Evolutionary conservation across 1,139 yeast species (phyloP).

Genomic region (Saccharomyces pastorianus): DNA sequence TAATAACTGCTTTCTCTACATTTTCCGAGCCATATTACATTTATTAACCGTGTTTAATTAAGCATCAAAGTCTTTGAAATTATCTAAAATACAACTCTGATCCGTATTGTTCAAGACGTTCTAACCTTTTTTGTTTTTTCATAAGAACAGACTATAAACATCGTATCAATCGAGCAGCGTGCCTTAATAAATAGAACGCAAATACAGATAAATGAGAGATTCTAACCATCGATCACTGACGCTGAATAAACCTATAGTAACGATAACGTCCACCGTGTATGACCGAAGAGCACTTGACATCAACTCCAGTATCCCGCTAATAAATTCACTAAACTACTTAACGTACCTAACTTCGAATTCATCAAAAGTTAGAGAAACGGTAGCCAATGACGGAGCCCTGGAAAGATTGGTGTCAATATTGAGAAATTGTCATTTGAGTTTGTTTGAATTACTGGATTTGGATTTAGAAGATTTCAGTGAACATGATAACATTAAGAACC

Average conservation of each 20-base stretch:
- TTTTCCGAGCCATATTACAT: too few species aligned
- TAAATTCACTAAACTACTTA: constrained; percentile 82
- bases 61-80: too few species aligned
- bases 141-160: too few species aligned
- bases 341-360: constrained; percentile 81
- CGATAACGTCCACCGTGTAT: constrained; percentile 79
- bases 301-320: constrained; percentile 81
- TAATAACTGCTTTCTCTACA: too few species aligned
- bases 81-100: too few species aligned
- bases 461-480: constrained; percentile 15
- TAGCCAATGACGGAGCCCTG: constrained; percentile 84
- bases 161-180: too few species aligned
- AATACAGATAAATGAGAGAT: constrained; percentile 58
- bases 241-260: constrained; percentile 80
- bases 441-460: constrained; percentile 18
- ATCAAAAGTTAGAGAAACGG: constrained; percentile 82
- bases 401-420: constrained; percentile 80
- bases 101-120: too few species aligned
- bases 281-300: constrained; percentile 91
- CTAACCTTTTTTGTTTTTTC: too few species aligned
- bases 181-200: too few species aligned
- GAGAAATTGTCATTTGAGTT: constrained; percentile 58
- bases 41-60: too few species aligned
- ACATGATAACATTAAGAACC: constrained; percentile 16
- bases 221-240: constrained; percentile 75